phyloP scores from a whole-genome alignment of 164 flowering plant species.

The Vitis rotundifolia region DNA sequence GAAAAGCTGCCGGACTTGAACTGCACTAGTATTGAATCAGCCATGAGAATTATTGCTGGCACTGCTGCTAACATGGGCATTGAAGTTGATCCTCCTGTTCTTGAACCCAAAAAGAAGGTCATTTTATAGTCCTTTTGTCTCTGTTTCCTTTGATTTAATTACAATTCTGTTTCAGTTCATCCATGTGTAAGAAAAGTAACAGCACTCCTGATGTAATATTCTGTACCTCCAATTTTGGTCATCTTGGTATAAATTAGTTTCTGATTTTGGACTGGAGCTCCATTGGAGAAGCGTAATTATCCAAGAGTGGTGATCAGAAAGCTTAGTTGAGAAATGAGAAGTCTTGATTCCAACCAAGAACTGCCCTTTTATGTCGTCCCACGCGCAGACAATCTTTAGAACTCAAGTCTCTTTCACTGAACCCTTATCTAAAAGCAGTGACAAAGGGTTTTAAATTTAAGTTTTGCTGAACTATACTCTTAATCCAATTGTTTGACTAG shows the following conservation, averaged over 20 bases:
- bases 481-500: too few species aligned
- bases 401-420: too few species aligned
- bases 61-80: constrained; percentile 98
- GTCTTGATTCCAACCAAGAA: too few species aligned
- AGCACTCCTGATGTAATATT: not conserved
- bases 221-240: not conserved
- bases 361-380: too few species aligned
- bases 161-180: not conserved
- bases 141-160: not conserved
- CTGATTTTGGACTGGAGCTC: not conserved
- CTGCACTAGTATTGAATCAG: constrained; percentile 80
- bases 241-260: not conserved
- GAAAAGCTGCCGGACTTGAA: constrained; percentile 96
- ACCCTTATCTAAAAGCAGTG: too few species aligned
- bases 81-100: constrained; percentile 87
- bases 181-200: not conserved
- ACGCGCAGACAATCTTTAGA: too few species aligned
- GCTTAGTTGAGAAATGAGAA: too few species aligned
- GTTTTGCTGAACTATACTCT: too few species aligned
- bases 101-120: constrained; percentile 67
- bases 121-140: constrained; percentile 25
- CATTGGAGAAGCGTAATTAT: too few species aligned
- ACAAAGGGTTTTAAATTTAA: too few species aligned
- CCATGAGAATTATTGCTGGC: constrained; percentile 97
- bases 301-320: too few species aligned